Base-by-base conservation (phyloP, 192 early-diverging fungal species). In the Coemansia sp. region DNA sequence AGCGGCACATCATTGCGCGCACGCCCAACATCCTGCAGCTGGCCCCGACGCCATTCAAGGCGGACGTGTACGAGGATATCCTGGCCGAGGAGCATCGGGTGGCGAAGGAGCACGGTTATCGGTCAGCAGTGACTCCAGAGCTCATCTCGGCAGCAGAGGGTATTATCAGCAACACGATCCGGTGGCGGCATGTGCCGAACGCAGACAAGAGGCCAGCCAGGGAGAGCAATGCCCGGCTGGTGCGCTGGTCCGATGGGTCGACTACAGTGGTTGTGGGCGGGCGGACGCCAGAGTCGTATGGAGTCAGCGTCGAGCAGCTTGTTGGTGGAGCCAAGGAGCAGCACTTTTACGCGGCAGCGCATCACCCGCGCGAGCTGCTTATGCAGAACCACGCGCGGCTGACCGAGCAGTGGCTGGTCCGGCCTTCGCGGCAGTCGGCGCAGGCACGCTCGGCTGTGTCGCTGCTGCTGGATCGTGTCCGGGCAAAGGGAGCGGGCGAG, bases 161-260 rank as follows among this genome's bases (percentile, higher is more conserved):
- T 14, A 57, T 73, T 5, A 48, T 73, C 17, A 27, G 57, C 19
- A 73, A 73, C 44, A 73, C 69, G 1, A 34, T 73, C 23, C 62
- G 69, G 49, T 73, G 69, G 69, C 28, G 69, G 9, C 57, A 29
- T 27, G 26, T 35, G 11, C 38, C 28, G 20, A 62, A 53, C 0
- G n/a, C 2, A 3, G 21, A 18, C 7, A 32, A 26, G 28, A n/a
- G n/a, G n/a, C n/a, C n/a, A n/a, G n/a, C n/a, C n/a, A 62, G 58
- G 21, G 57, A 65, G 47, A 73, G 62, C 38, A 73, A 73, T 30
- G 63, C 69, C 21, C 69, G 69, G 0, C 53, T 73, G 13, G 69
- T 73, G 42, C 69, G 69, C 39, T 73, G 69, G 69, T 73, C 69
- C 31, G 69, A 73, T 33, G 69, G 69, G 4, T 73, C 69, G 5